Evolutionary conservation across 495 filamentous ascomycete genomes (phyloP).

Genomic region (Xylaria cubensis): DNA sequence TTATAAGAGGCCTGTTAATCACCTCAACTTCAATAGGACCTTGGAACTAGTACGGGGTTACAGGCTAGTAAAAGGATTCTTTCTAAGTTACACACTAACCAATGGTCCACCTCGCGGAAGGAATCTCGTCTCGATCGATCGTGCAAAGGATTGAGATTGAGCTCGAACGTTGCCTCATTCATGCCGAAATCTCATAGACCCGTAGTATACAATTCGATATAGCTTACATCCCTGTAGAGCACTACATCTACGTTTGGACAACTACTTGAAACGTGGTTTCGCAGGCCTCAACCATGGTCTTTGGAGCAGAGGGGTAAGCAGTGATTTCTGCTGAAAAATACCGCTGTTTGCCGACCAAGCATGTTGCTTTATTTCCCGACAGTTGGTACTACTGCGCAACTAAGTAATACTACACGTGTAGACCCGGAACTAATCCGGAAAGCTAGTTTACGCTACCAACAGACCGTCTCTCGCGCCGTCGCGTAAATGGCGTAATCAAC

Average conservation of each 20-base stretch:
- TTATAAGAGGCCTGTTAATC: not conserved
- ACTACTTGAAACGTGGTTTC: not conserved
- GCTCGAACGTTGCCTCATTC: no score
- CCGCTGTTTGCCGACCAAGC: not conserved
- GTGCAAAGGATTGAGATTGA: no score
- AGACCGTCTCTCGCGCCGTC: not conserved
- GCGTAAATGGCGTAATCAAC: not conserved
- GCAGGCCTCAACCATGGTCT: not conserved
- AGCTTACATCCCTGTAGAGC: no score
- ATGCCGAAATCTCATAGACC: no score
- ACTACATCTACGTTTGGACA: no score
- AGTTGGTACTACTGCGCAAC: not conserved
- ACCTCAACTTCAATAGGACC: not conserved
- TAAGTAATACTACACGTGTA: not conserved
- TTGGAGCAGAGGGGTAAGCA: no score
- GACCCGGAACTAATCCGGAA: not conserved
- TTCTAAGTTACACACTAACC: no score
- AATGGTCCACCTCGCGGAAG: no score
- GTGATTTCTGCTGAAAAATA: not conserved
- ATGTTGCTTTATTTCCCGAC: not conserved
- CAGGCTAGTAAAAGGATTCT: no score
- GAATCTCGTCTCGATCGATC: no score
- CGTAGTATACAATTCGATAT: no score
- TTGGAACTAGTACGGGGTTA: no score
- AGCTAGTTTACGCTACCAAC: not conserved